These are phyloP conservation scores for Inosperma sp. DNA, from an alignment of 768 basidiomycete species.

Conservation along the genomic window DNA sequence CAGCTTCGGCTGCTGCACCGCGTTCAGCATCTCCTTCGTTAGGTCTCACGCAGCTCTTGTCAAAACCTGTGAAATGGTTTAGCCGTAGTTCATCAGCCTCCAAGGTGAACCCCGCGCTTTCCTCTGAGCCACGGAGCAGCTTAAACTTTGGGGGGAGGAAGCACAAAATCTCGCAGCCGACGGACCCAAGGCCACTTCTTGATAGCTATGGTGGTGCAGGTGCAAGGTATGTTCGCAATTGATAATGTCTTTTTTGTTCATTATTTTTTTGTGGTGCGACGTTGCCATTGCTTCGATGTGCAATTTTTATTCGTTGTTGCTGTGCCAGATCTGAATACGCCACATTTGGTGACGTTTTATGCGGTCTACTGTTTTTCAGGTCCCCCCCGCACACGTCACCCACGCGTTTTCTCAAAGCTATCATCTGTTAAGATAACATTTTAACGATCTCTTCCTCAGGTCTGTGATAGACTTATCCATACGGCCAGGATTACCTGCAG, in stretches of 20 bases:
- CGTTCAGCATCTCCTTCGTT: conserved; percentile 64
- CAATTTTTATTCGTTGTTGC: no score
- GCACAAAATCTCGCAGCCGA: conserved; percentile 80
- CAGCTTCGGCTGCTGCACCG: conserved; percentile 31
- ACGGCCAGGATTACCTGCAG: conserved; percentile 41
- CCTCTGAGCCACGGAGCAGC: conserved; percentile 46
- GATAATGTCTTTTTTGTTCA: neutral
- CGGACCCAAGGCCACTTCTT: conserved; percentile 74
- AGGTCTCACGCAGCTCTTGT: conserved; percentile 59
- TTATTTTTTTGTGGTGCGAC: neutral
- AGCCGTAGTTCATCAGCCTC: conserved; percentile 53
- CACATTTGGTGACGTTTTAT: no score
- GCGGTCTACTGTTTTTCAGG: no score
- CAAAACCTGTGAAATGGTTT: conserved; percentile 73
- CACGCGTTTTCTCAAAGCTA: no score
- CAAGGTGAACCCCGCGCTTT: conserved; percentile 34
- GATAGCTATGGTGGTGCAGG: conserved; percentile 44
- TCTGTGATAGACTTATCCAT: conserved; percentile 62
- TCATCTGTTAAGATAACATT: no score
- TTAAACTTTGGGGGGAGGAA: conserved; percentile 38
- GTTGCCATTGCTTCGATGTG: neutral
- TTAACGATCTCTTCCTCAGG: conserved; percentile 39
- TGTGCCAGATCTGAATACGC: no score
- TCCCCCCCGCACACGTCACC: no score
- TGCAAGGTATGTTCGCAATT: conserved; percentile 44